Evolutionary conservation across 2,329 filamentous ascomycete species (phyloP).

Genomic region (Colletotrichum chrysophilum): DNA sequence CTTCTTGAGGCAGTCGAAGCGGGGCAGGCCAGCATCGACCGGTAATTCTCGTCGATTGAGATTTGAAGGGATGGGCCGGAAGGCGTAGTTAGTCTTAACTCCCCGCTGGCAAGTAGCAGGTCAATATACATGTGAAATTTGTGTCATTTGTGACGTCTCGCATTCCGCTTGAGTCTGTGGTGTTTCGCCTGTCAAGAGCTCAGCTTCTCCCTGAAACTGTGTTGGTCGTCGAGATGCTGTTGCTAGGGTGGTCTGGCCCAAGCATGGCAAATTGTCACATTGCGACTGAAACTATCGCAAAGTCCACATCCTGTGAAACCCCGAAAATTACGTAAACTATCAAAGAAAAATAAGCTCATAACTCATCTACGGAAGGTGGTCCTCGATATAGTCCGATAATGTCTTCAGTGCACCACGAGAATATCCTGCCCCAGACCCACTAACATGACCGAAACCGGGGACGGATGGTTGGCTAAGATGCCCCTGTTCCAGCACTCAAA

Average conservation of each 20-base stretch:
- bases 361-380: background rate
- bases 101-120: background rate
- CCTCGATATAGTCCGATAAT: background rate
- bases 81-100: background rate
- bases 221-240: background rate
- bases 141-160: background rate
- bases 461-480: background rate
- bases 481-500: background rate
- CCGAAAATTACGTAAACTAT: background rate
- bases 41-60: background rate
- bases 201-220: background rate
- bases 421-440: background rate
- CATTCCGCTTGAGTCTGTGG: too few relatives aligned
- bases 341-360: background rate
- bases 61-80: background rate
- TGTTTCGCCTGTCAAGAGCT: too few relatives aligned
- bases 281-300: background rate
- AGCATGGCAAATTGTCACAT: background rate
- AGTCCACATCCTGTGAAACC: background rate
- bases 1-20: background rate
- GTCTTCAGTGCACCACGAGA: background rate
- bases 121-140: accelerated
- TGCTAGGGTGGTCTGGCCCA: background rate
- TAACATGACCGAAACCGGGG: background rate
- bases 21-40: background rate